Base-by-base conservation (phyloP, 305 asterid genomes). In the Fraxinus velutina region DNA sequence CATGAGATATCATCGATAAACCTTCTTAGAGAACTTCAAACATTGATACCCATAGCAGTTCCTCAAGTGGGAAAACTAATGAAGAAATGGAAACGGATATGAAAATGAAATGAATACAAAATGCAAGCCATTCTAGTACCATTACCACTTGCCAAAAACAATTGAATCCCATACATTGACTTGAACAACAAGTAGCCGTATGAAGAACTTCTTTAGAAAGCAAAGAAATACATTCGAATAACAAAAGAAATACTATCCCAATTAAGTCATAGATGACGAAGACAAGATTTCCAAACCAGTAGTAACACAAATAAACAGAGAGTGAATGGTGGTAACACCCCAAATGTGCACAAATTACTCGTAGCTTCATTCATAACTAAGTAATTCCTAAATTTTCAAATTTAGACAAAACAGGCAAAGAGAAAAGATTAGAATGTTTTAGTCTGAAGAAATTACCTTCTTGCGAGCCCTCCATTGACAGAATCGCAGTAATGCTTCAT, bases 401-500 rank as follows among this genome's bases (percentile, higher is more conserved):
- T 55, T 3, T 47, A 82, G 24, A 36, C 70, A 24, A 34, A 57
- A 4, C 6, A 9, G 82, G 88, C 71, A 74, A 80, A 42, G 76
- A 80, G 42, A 57, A 27, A 71, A 77, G 78, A 62, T 82, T 44
- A 66, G 17, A 19, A 71, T n/a, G 75, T 12, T 44, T 44, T 44
- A 44, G 42, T 82, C 78, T 52, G 21, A 47, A 62, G 21, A 34
- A 77, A 13, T 80, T 80, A 93, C 98, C 79, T 89, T 83, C 76
- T 87, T n/a, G 75, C 62, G 74, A 75, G 79, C 6, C 93, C 97
- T 76, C 97, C 93, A 78, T 86, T 89, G 64, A 84, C 85, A 71
- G 90, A 80, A 72, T 95, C 97, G 2, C 92, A 93, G 79, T 95
- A 95, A 4, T 90, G 94, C 89, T 95, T 95, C 98, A 95, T 87